These are phyloP conservation scores for cucumber (Cucumis sativus) DNA, from an alignment of 306 rosid species.

Conservation along the genomic window Cucumber_9930_V3 NC_026657.2:6614501-6615000, in stretches of 20 bases:
- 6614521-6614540: constrained; percentile 65
- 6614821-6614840: constrained; percentile 54
- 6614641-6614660: not conserved
- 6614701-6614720: constrained; percentile 83
- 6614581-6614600: not conserved
- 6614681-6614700: constrained; percentile 9
- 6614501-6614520: constrained; percentile 60
- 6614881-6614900: not conserved
- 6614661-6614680: not conserved
- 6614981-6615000: constrained; percentile 16
- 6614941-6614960: not conserved
- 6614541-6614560: constrained; percentile 58
- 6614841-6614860: constrained; percentile 34
- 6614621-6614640: not conserved
- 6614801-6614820: constrained; percentile 56
- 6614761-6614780: constrained; percentile 63
- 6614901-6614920: not conserved
- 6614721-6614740: constrained; percentile 43
- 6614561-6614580: not conserved
- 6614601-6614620: not conserved
- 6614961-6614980: too few species aligned
- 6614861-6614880: not conserved
- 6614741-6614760: constrained; percentile 92
- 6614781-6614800: constrained; percentile 79
- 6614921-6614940: not conserved